These are phyloP conservation scores for Amaranthus palmeri DNA, from an alignment of 148 eudicot genomes.

Conservation along the genomic window DNA sequence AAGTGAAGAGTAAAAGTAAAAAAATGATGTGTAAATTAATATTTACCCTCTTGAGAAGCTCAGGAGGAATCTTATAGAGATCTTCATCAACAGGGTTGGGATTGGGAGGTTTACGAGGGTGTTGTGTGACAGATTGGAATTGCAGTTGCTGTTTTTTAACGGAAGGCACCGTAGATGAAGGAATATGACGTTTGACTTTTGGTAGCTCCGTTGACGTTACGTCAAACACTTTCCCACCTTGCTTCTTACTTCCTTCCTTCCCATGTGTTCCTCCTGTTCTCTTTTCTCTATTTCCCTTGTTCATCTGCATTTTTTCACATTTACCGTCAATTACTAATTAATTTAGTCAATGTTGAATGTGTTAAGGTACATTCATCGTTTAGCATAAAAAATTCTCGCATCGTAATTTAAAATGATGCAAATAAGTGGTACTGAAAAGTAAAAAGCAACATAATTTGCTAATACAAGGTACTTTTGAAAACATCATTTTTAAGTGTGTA, in stretches of 20 bases:
- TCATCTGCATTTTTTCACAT: not conserved
- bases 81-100: slow-evolving; percentile 67
- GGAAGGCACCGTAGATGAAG: not conserved
- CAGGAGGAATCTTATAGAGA: slow-evolving; percentile 69
- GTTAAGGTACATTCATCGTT: no score
- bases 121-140: slow-evolving; percentile 20
- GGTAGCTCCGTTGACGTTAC: slow-evolving; percentile 31
- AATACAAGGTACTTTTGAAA: no score
- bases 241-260: slow-evolving; percentile 21
- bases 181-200: slow-evolving; percentile 10
- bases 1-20: not conserved
- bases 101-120: slow-evolving; percentile 23
- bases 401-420: no score
- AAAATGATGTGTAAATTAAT: no score
- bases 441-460: no score
- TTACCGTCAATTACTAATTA: no score
- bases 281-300: slow-evolving; percentile 12
- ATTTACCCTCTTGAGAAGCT: slow-evolving; percentile 52
- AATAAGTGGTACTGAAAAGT: no score
- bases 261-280: slow-evolving; percentile 13
- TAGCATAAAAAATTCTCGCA: no score
- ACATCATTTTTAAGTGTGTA: no score
- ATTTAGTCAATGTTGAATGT: no score
- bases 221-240: slow-evolving; percentile 30
- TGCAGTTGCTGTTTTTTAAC: slow-evolving; percentile 28